Evolutionary conservation across 2,329 filamentous ascomycete genomes (phyloP), one percentile per base, ranked within the genome.

Genomic region (Exophiala sideris): DNA sequence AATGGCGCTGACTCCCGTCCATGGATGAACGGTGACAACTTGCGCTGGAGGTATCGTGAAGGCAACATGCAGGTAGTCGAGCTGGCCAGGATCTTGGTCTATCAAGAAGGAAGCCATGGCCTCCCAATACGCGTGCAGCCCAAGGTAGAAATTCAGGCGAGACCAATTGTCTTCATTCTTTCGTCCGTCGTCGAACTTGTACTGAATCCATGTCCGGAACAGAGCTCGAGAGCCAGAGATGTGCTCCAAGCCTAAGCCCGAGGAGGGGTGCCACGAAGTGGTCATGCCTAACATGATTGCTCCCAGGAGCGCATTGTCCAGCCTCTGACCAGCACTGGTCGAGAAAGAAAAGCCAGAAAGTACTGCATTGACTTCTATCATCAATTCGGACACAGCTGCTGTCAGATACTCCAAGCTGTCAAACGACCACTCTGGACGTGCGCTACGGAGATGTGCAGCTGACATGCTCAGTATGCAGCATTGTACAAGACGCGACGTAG

Each of bases 401-500:
- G 38, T 40, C 8, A 40, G 38, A 14, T 40, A 40, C 20, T 40
- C 38, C n/a, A 40, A 14, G 12, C 38, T 40, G 38, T 40, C 38
- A 16, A 40, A 20, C 38, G 38, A 45, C 42, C 20, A 24, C 14
- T 45, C 16, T 14, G 42, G 42, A 32, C 14, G 24, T 9, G 42
- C 11, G 20, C 29, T 45, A 20, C 42, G 21, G 14, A 45, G 42
- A 11, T 45, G 42, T 10, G 18, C 42, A 16, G 42, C 42, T 10
- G 42, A 45, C 42, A 45, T 45, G 20, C 42, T 45, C 42, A 45
- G 29, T 21, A 45, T 45, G 42, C 42, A 45, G 11, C 10, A 45
- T 32, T 45, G 21, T 18, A 45, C 14, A 29, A 45, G 42, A 24
- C 18, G 42, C 42, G 42, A 45, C 42, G 42, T 24, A 24, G 42